phyloP scores from a whole-genome alignment of 768 basidiomycete species.

The Trametes coccinea region DNA sequence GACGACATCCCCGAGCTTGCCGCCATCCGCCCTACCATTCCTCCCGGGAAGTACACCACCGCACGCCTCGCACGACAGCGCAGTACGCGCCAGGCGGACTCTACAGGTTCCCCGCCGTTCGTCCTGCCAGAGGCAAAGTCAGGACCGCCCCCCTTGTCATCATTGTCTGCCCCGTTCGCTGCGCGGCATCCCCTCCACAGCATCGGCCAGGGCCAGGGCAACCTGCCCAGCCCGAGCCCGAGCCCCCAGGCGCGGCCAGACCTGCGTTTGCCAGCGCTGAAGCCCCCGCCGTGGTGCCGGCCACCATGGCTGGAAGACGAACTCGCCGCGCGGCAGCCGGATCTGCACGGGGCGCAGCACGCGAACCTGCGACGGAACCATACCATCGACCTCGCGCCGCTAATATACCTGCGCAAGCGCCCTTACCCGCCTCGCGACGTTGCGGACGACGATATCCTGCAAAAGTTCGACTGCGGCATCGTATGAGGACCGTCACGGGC shows the following conservation, averaged over 20 bases:
- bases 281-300: slow-evolving; percentile 21
- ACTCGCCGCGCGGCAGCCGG: slow-evolving; percentile 17
- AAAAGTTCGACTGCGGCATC: slow-evolving; percentile 31
- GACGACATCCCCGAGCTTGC: slow-evolving; percentile 36
- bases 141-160: neutral
- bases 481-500: neutral
- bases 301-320: slow-evolving; percentile 19
- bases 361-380: slow-evolving; percentile 16
- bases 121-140: neutral
- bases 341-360: slow-evolving; percentile 23
- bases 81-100: slow-evolving; percentile 9
- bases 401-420: slow-evolving; percentile 60
- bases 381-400: slow-evolving; percentile 51
- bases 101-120: neutral
- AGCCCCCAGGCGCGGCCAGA: neutral
- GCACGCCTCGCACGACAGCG: slow-evolving; percentile 34
- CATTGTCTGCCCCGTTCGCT: neutral
- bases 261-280: slow-evolving; percentile 9
- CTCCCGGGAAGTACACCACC: slow-evolving; percentile 35
- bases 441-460: slow-evolving; percentile 68
- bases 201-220: slow-evolving; percentile 3
- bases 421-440: slow-evolving; percentile 67
- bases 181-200: slow-evolving; percentile 11
- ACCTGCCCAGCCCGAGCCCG: neutral
- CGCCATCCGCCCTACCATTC: slow-evolving; percentile 28